phyloP scores from a whole-genome alignment of 2,329 filamentous ascomycete genomes.

The Cordyceps fumosorosea region DNA sequence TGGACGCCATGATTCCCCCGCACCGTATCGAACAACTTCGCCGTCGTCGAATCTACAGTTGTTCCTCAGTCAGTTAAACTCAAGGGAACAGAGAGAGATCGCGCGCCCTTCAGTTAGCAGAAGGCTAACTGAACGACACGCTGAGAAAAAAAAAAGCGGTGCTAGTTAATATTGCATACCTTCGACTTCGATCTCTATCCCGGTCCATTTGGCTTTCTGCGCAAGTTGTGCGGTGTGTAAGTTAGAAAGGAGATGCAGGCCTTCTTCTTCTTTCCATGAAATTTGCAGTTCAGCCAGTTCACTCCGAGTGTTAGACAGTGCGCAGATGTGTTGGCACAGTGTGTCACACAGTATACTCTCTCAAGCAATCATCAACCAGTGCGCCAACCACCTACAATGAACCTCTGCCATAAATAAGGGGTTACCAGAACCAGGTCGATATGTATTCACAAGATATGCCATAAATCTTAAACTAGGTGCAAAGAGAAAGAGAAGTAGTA shows the following conservation, averaged over 20 bases:
- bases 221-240: not conserved
- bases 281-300: not conserved
- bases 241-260: not conserved
- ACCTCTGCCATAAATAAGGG: no score
- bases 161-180: constrained; percentile 6
- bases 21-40: constrained; percentile 55
- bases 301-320: not conserved
- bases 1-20: constrained; percentile 55
- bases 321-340: not conserved
- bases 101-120: not conserved
- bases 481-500: not conserved
- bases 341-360: not conserved
- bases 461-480: no score
- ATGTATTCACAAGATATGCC: not conserved
- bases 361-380: no score
- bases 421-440: no score
- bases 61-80: not conserved
- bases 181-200: constrained; percentile 16
- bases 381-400: no score
- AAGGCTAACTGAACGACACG: not conserved
- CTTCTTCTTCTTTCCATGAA: not conserved
- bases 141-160: not conserved
- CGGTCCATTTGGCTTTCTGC: constrained; percentile 8
- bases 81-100: not conserved
- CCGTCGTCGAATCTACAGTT: constrained; percentile 50